A percentile compares a stretch with the other conserved stretches of the same genome.
phyloP scores from a whole-genome alignment of 2,329 filamentous ascomycete genomes.

The Aspergillus pseudoglaucus region DNA sequence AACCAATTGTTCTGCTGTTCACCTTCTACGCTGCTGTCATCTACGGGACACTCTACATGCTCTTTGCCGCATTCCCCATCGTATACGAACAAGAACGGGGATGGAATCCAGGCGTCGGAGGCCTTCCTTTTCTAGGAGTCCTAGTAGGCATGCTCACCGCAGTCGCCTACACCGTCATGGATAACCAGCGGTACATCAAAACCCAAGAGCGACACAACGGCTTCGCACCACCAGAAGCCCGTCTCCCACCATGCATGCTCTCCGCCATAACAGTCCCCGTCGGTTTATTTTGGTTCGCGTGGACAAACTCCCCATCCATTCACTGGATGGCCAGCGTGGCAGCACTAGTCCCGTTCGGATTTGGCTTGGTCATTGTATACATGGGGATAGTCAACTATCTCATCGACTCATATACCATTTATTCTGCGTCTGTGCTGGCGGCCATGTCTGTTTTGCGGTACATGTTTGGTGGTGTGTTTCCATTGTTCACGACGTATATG shows the following conservation, averaged over 20 bases:
- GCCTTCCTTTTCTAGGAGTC: conserved; percentile 41
- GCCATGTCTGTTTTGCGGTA: conserved; percentile 20
- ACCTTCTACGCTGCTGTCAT: conserved; percentile 42
- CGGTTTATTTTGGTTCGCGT: conserved; percentile 15
- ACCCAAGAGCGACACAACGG: conserved; percentile 4
- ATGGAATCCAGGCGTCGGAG: conserved; percentile 38
- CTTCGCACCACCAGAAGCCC: conserved; percentile 10
- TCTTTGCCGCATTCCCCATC: conserved; percentile 45
- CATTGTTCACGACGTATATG: conserved; percentile 34
- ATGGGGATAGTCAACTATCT: conserved; percentile 12
- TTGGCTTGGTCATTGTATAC: conserved; percentile 15
- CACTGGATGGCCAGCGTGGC: conserved; percentile 10
- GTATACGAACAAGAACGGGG: conserved; percentile 38
- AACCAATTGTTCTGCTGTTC: conserved; percentile 43
- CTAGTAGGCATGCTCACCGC: conserved; percentile 29
- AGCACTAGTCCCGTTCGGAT: conserved; percentile 10
- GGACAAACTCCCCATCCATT: conserved; percentile 10
- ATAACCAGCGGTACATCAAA: conserved; percentile 19
- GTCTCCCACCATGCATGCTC: conserved; percentile 11
- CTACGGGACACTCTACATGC: conserved; percentile 44
- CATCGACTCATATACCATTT: conserved; percentile 12
- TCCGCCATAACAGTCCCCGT: conserved; percentile 9
- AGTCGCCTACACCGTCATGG: conserved; percentile 28
- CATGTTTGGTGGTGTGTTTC: conserved; percentile 35
- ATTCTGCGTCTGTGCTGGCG: conserved; percentile 10